Percentiles rank a stretch among this genome's conserved stretches.
phyloP scores from a whole-genome alignment of 176 grass and related monocot species.

The Neostapfia colusana region DNA sequence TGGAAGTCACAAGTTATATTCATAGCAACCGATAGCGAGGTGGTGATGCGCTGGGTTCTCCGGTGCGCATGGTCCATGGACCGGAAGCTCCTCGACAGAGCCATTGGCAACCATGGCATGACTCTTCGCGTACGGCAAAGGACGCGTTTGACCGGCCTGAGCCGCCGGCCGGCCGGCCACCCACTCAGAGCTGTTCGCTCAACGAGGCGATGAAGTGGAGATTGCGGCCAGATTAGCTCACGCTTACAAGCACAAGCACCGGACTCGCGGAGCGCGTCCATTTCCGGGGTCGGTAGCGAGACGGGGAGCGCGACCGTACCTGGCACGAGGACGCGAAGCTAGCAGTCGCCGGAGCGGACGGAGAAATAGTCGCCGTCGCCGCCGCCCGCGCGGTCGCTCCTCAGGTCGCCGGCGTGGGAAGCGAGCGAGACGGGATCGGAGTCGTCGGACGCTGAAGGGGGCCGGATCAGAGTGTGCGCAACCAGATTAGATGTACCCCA shows the following conservation, averaged over 20 bases:
- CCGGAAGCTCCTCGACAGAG: conserved; percentile 1
- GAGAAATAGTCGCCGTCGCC: not conserved
- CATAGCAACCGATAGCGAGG: not conserved
- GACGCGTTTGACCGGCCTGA: not conserved
- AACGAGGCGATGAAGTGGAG: not conserved
- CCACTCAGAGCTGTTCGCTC: conserved; percentile 8
- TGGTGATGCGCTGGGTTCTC: not conserved
- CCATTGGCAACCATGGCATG: not conserved
- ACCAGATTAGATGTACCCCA: not conserved
- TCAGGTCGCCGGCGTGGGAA: conserved; percentile 25
- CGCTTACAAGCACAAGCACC: not conserved
- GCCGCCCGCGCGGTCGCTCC: not conserved
- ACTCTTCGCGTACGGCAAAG: not conserved
- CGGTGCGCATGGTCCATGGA: not conserved
- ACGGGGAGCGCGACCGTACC: not conserved
- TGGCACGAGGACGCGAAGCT: not conserved
- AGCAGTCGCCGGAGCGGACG: not conserved
- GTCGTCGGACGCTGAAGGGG: not conserved
- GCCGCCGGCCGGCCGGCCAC: too few species aligned
- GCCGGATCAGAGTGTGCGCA: conserved; percentile 28
- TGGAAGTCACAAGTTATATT: too few species aligned
- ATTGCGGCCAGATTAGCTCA: not conserved
- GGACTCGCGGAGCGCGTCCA: not conserved
- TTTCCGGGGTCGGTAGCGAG: not conserved
- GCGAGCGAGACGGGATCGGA: conserved; percentile 31